Evolutionary conservation across 2,329 filamentous ascomycete genomes (phyloP), one percentile per base, ranked within the genome.

Genomic region (Venturia aucupariae): DNA sequence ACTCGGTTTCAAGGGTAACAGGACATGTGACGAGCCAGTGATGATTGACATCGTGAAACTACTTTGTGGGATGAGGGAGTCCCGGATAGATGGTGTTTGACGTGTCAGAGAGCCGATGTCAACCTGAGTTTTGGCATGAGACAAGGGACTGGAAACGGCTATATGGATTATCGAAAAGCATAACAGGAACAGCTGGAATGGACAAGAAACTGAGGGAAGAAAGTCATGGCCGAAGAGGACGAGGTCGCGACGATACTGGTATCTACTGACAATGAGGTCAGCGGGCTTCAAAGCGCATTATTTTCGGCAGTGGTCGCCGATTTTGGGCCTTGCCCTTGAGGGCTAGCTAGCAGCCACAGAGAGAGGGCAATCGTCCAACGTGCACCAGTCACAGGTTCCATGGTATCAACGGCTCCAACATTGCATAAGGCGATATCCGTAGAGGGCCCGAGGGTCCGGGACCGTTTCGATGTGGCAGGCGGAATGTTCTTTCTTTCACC

Each of bases 331-430:
- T 55, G n/a, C 24, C 51, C 51, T 51, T 22, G n/a, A 64, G 51
- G 51, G 51, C 39, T 48, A 55, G 62, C 44, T 30, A 27, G 62
- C 51, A 60, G 32, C 46, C 62, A 55, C 62, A 41, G 46, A 55
- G 24, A 42, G 32, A n/a, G n/a, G 27, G 19, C 38, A 7, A 22
- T 64, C 24, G 7, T 41, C 62, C 46, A 64, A 64, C 46, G 62
- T 64, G 46, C 46, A 41, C 57, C 57, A 57, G 19, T 35, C 51
- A 48, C 61, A 63, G 38, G 27, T 17, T 54, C 48, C 24, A 54
- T 54, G 24, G 48, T 30, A 32, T 57, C 51, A 30, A 35, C 6
- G 51, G 30, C 51, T 55, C 48, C 5, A 57, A 57, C 15, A 15
- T 55, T 51, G n/a, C n/a, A n/a, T n/a, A n/a, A n/a, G 24, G 42